Base-by-base conservation (phyloP, 176 grass and related monocot genomes). In the Rhynchospora breviuscula region DNA sequence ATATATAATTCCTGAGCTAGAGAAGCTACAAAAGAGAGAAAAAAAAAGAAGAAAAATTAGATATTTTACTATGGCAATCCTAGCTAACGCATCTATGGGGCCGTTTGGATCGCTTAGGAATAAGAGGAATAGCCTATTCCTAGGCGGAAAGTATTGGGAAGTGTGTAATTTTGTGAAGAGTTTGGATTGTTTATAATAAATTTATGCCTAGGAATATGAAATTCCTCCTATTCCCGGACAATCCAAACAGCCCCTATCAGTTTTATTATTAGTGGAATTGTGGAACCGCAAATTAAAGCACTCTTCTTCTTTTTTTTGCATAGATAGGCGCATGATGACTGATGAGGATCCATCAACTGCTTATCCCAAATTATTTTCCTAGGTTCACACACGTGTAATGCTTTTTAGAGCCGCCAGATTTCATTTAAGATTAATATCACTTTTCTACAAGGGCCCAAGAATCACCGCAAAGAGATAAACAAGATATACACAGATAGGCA, bases 331-430 rank as follows among this genome's bases (percentile, higher is more conserved):
- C 17, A 49, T 49, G 68, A 72, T 49, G 44, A 72, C 21, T 72
- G 68, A 72, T 49, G 44, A 72, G 44, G 44, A 72, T 72, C 43
- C 0, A 79, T 59, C 23, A 79, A 59, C 15, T 29, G 76, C 56
- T 81, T 64, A 81, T 81, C 79, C 59, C 22, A 48, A 62, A 81
- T 81, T 14, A 15, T 63, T 63, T 47, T 60, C 26, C 18, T 61
- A 79, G 77, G 35, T 63, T 81, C 59, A 64, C 79, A 81, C 57
- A 62, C 29, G 59, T 63, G 54, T 57, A 31, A 59, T 59, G 18
- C 53, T 58, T 60, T 79, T 31, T 40, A n/a, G 25, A 80, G 77
- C 54, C 77, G 51, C 29, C 77, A 61, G 19, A 49, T 69, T 69
- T 18, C 33, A 69, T 69, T 44, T 8, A 58, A 79, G 1, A 5